Conservation (phyloP, 345 rosid species). For the Eucalyptus curtisii region DNA sequence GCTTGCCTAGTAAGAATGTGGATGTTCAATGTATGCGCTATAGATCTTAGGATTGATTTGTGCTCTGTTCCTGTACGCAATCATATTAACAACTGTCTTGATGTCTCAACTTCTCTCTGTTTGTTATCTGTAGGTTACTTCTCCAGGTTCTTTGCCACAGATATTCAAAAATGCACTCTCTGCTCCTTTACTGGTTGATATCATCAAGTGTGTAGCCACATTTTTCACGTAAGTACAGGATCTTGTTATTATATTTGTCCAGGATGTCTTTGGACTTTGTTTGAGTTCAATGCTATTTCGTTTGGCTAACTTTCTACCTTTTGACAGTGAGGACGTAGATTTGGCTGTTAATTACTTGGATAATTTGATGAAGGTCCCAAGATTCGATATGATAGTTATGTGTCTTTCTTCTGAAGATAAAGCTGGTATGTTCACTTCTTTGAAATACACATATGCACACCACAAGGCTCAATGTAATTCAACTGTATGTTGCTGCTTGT, state of each 20-base stretch:
- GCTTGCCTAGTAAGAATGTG: neutral
- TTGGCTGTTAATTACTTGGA: conserved; percentile 65
- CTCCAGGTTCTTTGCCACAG: conserved; percentile 67
- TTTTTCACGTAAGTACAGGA: conserved; percentile 46
- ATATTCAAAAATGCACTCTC: conserved; percentile 70
- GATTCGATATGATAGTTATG: conserved; percentile 70
- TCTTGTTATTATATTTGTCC: neutral
- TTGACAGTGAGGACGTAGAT: conserved; percentile 58
- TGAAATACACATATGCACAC: neutral
- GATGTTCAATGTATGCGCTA: neutral
- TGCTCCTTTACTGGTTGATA: conserved; percentile 59
- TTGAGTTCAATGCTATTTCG: neutral
- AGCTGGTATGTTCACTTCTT: conserved; percentile 37
- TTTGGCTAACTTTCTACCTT: neutral
- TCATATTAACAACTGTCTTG: neutral
- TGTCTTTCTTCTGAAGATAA: conserved; percentile 65
- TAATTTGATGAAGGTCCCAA: conserved; percentile 69
- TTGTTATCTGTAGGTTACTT: conserved; percentile 30
- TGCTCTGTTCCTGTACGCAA: neutral
- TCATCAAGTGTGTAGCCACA: conserved; percentile 55
- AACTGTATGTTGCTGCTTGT: neutral
- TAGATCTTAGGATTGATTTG: neutral
- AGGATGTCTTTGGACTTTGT: neutral
- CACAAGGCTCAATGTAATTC: neutral
- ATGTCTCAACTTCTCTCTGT: neutral